Evolutionary conservation across 257 asterid genomes (phyloP).

Genomic region (Primulina tabacum): DNA sequence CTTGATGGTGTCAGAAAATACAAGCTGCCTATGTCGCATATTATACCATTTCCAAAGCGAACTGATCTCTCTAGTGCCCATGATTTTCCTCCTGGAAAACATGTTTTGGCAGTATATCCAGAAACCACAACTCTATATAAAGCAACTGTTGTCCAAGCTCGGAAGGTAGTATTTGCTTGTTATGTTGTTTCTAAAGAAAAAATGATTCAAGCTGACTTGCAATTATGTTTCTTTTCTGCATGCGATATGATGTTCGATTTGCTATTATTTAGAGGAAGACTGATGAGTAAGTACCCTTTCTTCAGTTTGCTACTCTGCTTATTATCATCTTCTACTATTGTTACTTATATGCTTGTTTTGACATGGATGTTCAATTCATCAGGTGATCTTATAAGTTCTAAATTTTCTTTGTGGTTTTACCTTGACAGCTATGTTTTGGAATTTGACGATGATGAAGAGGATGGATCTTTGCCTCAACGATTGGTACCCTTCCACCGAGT

Average conservation of each 20-base stretch:
- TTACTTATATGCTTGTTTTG: background rate
- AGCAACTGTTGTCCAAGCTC: conserved; percentile 88
- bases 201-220: conserved; percentile 33
- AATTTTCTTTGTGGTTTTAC: conserved; percentile 9
- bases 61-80: conserved; percentile 62
- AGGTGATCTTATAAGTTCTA: background rate
- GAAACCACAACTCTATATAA: conserved; percentile 92
- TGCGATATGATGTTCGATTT: conserved; percentile 29
- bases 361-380: background rate
- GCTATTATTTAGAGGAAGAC: conserved; percentile 62
- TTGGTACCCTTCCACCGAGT: conserved; percentile 82
- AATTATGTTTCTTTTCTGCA: conserved; percentile 24
- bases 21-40: conserved; percentile 84
- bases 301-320: background rate
- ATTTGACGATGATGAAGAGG: conserved; percentile 96
- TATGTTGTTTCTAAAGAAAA: background rate
- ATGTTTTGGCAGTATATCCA: conserved; percentile 94
- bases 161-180: conserved; percentile 55
- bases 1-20: conserved; percentile 66
- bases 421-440: conserved; percentile 72
- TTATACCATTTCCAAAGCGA: conserved; percentile 87
- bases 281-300: conserved; percentile 70
- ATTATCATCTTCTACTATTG: background rate
- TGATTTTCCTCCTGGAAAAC: conserved; percentile 81
- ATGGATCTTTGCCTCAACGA: conserved; percentile 81